A percentile compares a stretch with the other conserved stretches of the same genome.
These are phyloP conservation scores for Monosporascus sp. DNA, from an alignment of 2,329 filamentous ascomycete species.

Conservation along the genomic window DNA sequence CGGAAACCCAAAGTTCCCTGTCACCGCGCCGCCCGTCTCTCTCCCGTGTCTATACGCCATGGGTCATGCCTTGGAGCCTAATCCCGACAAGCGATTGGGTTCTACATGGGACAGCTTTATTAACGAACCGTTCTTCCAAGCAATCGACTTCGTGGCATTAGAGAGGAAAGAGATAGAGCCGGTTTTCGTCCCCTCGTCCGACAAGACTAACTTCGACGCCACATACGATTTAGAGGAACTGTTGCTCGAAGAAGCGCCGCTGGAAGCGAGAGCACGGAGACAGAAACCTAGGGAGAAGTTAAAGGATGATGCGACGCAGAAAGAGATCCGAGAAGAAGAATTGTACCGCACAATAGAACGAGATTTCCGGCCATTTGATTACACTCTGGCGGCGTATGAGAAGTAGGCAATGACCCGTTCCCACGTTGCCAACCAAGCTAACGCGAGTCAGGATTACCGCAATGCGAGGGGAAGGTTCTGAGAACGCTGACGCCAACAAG, in stretches of 20 bases:
- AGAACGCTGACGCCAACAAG: slow-evolving; percentile 15
- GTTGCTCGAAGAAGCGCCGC: slow-evolving; percentile 85
- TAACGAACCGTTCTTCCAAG: slow-evolving; percentile 82
- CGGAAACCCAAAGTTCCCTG: slow-evolving; percentile 80
- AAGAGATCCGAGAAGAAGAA: slow-evolving; percentile 92
- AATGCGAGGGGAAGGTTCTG: slow-evolving; percentile 20
- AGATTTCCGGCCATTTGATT: slow-evolving; percentile 93
- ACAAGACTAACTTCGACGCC: slow-evolving; percentile 98
- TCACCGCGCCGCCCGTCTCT: slow-evolving; percentile 86
- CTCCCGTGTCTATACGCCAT: slow-evolving; percentile 87
- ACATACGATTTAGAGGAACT: slow-evolving; percentile 96
- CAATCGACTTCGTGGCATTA: slow-evolving; percentile 77
- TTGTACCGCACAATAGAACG: slow-evolving; percentile 91
- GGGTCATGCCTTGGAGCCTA: slow-evolving; percentile 73
- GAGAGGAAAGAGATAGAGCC: slow-evolving; percentile 86
- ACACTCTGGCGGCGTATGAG: slow-evolving; percentile 75
- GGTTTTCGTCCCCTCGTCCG: slow-evolving; percentile 86
- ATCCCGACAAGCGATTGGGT: slow-evolving; percentile 79
- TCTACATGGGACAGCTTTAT: slow-evolving; percentile 80
- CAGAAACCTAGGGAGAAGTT: slow-evolving; percentile 91
- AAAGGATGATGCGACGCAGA: slow-evolving; percentile 89
- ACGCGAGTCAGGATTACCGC: slow-evolving; percentile 31
- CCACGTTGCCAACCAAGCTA: slow-evolving; percentile 5
- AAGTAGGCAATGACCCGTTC: slow-evolving; percentile 45
- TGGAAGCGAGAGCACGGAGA: slow-evolving; percentile 86